Conservation (phyloP, 1,284 basidiomycete species). For the Filobasidium uniguttulatum region DNA sequence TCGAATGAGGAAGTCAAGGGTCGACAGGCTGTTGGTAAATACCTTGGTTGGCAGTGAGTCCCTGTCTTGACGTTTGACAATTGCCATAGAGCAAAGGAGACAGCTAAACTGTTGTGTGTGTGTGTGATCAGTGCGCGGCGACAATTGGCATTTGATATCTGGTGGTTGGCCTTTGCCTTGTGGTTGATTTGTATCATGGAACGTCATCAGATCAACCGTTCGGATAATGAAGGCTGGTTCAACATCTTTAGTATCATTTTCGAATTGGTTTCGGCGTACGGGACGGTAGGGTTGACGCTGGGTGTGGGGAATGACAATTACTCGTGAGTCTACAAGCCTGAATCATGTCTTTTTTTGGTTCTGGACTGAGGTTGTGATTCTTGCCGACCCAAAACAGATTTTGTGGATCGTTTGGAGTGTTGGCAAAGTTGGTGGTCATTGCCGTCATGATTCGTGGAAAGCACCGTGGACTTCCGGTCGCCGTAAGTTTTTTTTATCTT, state of each 20-base stretch:
- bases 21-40: slow-evolving; percentile 34
- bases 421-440: slow-evolving; percentile 77
- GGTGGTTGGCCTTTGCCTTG: slow-evolving; percentile 68
- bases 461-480: slow-evolving; percentile 74
- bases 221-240: slow-evolving; percentile 50
- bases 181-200: slow-evolving; percentile 77
- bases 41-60: slow-evolving; percentile 35
- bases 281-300: slow-evolving; percentile 72
- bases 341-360: background rate
- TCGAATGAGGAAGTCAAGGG: slow-evolving; percentile 37
- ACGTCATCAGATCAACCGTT: slow-evolving; percentile 48
- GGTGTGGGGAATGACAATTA: slow-evolving; percentile 49
- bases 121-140: slow-evolving; percentile 44
- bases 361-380: no score
- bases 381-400: slow-evolving; percentile 60
- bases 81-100: no score
- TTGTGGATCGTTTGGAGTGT: slow-evolving; percentile 57
- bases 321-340: slow-evolving; percentile 19
- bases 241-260: slow-evolving; percentile 56
- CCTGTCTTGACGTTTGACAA: no score
- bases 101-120: no score
- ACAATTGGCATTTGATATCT: slow-evolving; percentile 86
- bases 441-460: slow-evolving; percentile 84
- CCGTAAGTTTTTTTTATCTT: slow-evolving; percentile 57
- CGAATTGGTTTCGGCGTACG: slow-evolving; percentile 66